These are phyloP conservation scores for Erodium trifolium DNA, from an alignment of 441 rosid species.

Conservation along the genomic window DNA sequence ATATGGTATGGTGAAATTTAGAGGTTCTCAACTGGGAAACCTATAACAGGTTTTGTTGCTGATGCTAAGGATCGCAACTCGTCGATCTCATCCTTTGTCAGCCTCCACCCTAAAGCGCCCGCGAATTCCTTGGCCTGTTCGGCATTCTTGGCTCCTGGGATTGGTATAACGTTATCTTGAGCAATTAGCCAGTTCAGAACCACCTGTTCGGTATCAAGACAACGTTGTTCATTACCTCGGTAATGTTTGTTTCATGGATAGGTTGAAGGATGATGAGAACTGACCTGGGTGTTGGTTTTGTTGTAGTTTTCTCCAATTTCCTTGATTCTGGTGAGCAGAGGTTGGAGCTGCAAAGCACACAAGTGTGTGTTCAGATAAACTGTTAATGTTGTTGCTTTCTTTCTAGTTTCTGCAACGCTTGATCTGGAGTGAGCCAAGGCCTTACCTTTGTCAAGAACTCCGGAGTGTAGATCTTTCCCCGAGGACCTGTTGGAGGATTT, in stretches of 20 bases:
- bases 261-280: conserved; percentile 9
- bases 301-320: conserved; percentile 55
- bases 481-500: conserved; percentile 82
- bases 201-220: conserved; percentile 34
- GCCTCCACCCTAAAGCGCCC: conserved; percentile 85
- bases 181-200: conserved; percentile 86
- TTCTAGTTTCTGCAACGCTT: not conserved
- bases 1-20: conserved; percentile 21
- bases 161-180: conserved; percentile 81
- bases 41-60: conserved; percentile 40
- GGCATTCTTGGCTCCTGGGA: conserved; percentile 85
- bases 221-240: not conserved
- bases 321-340: conserved; percentile 56
- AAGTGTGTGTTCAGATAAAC: not conserved
- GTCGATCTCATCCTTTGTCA: conserved; percentile 43
- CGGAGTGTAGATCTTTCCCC: conserved; percentile 65
- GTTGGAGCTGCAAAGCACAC: conserved; percentile 57
- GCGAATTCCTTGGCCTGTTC: conserved; percentile 75
- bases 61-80: conserved; percentile 77
- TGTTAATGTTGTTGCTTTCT: not conserved
- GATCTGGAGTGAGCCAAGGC: not conserved
- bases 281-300: conserved; percentile 82
- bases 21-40: conserved; percentile 77
- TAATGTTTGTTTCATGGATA: not conserved
- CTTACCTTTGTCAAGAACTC: conserved; percentile 60